Evolutionary conservation across 192 early-diverging fungal species (phyloP), one percentile per base, ranked within the genome.

Genomic region (Backusella circina): DNA sequence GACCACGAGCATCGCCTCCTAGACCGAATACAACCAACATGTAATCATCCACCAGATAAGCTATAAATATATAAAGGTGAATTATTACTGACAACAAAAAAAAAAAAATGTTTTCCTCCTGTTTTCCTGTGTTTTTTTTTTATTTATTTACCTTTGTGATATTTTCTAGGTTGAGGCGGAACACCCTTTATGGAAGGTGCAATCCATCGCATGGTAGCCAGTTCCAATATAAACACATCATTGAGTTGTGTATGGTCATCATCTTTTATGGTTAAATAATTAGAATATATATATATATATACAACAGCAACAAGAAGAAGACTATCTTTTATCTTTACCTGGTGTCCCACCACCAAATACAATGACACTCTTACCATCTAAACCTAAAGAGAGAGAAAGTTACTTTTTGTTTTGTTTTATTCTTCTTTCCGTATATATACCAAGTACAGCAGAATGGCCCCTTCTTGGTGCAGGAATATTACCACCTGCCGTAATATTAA

Each of bases 381-480:
- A 69, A 35, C 68, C 78, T 79, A 76, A 44, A 3, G 10, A 15
- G 3, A 15, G 10, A 44, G 16, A n/a, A 75, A 3, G 21, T 3
- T 16, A 74, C 2, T 21, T 31, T 18, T 10, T 5, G n/a, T n/a
- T n/a, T n/a, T n/a, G n/a, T n/a, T n/a, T n/a, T n/a, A n/a, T n/a
- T n/a, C n/a, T n/a, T n/a, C n/a, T n/a, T n/a, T n/a, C n/a, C n/a
- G 41, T 32, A 36, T 36, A 36, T 36, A 71, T 79, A 79, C 77
- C 69, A 37, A 80, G 65, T 2, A 80, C 70, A n/a, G 78, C 74
- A 36, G 78, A 75, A 35, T 80, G 78, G 5, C 74, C 78, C 36
- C 74, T 36, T 54, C 78, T 68, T 9, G 78, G 78, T 18, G 78
- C 78, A 37, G 78, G 78, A 8, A 80, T 75, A 35, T 80, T 80